A percentile compares a stretch with the other conserved stretches of the same genome.
Evolutionary conservation across 169 alveolate species (phyloP).

Genomic region (Plasmodium vinckei): DNA sequence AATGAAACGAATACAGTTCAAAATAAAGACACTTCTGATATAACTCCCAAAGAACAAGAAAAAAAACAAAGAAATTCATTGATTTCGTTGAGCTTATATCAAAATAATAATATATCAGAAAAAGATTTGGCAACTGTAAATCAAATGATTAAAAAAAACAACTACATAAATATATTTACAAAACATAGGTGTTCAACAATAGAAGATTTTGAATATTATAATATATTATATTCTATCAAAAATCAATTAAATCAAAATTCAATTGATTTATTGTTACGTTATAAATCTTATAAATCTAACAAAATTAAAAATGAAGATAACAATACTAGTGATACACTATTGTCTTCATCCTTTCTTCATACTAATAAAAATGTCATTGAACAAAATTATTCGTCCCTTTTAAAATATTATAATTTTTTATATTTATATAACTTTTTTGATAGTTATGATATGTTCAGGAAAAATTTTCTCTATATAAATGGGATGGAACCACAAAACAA

Average conservation of each 20-base stretch:
- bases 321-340: not conserved
- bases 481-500: not conserved
- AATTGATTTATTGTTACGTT: conserved; percentile 24
- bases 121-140: conserved; percentile 35
- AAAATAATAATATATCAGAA: conserved; percentile 13
- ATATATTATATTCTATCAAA: conserved; percentile 27
- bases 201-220: conserved; percentile 55
- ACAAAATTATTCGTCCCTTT: not conserved
- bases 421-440: conserved; percentile 55
- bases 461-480: conserved; percentile 47
- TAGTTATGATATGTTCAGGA: conserved; percentile 33
- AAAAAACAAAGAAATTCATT: not conserved
- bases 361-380: not conserved
- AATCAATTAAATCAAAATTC: conserved; percentile 28
- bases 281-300: conserved; percentile 39
- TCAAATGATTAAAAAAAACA: conserved; percentile 64
- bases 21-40: not conserved
- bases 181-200: conserved; percentile 34
- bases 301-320: conserved; percentile 35
- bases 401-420: conserved; percentile 32
- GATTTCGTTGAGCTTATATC: no score
- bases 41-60: conserved; percentile 10
- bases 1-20: not conserved
- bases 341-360: not conserved
- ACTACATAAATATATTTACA: conserved; percentile 61